Base-by-base conservation (phyloP, 371 early-diverging fungal species). In the Basidiobolus meristosporus region DNA sequence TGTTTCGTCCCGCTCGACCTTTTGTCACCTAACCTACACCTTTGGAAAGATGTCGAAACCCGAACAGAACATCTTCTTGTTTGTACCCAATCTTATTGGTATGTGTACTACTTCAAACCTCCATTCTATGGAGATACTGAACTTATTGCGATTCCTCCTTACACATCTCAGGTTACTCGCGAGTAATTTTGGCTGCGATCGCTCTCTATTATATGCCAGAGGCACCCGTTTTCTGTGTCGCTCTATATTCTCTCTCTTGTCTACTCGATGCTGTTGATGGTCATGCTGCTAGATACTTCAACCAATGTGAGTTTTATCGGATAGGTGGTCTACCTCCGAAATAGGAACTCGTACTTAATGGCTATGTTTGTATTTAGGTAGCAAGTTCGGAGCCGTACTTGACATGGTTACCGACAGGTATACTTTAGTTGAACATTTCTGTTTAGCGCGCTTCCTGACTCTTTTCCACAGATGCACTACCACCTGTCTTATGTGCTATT, bases 391-490 rank as follows among this genome's bases (percentile, higher is more conserved):
- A 26, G 87, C 89, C 18, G 93, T 92, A 20, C 62, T 96, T 40
- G 97, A 96, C 54, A 95, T 95, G 96, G 92, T 95, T 38, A 92
- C 92, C 18, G 96, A 92, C 61, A 73, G 84, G 65, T 82, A n/a
- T n/a, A 64, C 39, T 26, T n/a, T 28, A 15, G 45, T 17, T n/a
- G n/a, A n/a, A n/a, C n/a, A n/a, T n/a, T n/a, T n/a, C n/a, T n/a
- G n/a, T n/a, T n/a, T n/a, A n/a, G n/a, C n/a, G n/a, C n/a, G n/a
- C n/a, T n/a, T n/a, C n/a, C n/a, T n/a, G n/a, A n/a, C n/a, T n/a
- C n/a, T n/a, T n/a, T n/a, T n/a, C n/a, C n/a, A n/a, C n/a, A 79
- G 77, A 57, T 75, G 72, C 53, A 86, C 97, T 6, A 95, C 97
- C 3, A 75, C 87, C 7, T 85, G 87, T 41, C 70, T 96, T 7